Percentiles rank a stretch among this genome's conserved stretches.
Evolutionary conservation across 2,329 filamentous ascomycete species (phyloP).

Genomic region (Seiridium unicorne): DNA sequence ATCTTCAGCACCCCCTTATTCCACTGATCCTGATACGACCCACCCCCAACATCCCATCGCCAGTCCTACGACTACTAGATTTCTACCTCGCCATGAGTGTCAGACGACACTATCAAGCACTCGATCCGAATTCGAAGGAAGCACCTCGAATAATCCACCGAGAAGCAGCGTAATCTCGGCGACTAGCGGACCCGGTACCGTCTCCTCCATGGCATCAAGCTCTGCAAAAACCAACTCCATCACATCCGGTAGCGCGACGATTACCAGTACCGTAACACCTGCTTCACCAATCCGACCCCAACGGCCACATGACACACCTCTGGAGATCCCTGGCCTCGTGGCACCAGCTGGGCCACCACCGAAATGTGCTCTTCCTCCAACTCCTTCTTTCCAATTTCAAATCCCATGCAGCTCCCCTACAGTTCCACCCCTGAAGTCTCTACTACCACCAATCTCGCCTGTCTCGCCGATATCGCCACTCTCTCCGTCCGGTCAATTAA

Average conservation of each 20-base stretch:
- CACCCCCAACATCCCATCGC: conserved; percentile 38
- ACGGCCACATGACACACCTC: conserved; percentile 31
- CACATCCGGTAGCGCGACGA: neutral
- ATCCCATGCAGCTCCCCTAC: neutral
- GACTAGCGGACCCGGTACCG: neutral
- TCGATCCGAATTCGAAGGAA: neutral
- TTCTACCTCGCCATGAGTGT: conserved; percentile 31
- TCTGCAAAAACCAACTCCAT: neutral
- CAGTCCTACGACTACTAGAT: conserved; percentile 29
- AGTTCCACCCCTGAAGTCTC: conserved; percentile 6
- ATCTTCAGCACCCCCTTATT: conserved; percentile 9
- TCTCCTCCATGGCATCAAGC: neutral
- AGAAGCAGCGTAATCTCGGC: neutral
- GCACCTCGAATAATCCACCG: neutral
- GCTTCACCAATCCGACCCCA: conserved; percentile 32
- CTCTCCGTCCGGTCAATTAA: conserved; percentile 14
- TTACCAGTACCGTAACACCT: conserved; percentile 13
- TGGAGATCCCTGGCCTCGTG: conserved; percentile 34
- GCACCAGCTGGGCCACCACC: conserved; percentile 42
- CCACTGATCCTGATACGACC: conserved; percentile 9
- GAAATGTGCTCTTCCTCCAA: conserved; percentile 37
- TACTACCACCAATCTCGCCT: conserved; percentile 8
- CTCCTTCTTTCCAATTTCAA: conserved; percentile 12
- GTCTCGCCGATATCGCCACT: conserved; percentile 20
- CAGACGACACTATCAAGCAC: conserved; percentile 14